Evolutionary conservation across 2,329 filamentous ascomycete species (phyloP), one percentile per base, ranked within the genome.

Genomic region (Pezicula carpinea): DNA sequence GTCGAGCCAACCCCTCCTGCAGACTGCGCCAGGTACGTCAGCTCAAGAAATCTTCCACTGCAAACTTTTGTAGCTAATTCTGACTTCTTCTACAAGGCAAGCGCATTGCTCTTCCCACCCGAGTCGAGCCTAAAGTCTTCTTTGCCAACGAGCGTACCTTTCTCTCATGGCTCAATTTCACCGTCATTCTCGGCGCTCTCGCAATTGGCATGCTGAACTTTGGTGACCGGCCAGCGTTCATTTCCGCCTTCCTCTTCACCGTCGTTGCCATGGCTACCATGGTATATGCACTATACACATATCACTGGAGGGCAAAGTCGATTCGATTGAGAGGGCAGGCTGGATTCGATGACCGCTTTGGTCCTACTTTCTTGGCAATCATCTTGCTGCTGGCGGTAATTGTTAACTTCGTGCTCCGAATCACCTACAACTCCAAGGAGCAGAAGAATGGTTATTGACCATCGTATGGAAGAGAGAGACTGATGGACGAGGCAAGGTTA

Each of bases 111-210:
- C 89, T 99, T 55, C 93, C 93, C 48, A 96, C 92, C 51, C 90
- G 93, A 59, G 92, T 99, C 70, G 93, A 99, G 71, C 93, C 93
- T 62, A 99, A 99, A 73, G 93, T 99, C 76, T 99, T 97, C 82
- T 99, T 99, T 77, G 93, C 93, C 72, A 99, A 99, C 77, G 93
- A 99, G 74, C 89, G 93, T 54, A 99, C 93, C 54, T 99, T 99
- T 69, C 83, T 99, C 64, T 96, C 90, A 70, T 99, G 93, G 93
- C 88, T 99, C 64, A 99, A 99, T 80, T 97, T 97, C 77, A 96
- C 91, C 68, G 91, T 99, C 64, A 92, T 99, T 70, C 87, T 99
- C 52, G 93, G 93, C 64, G 93, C 93, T 54, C 83, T 99, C 43
- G 92, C 93, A 57, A 89, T 99, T 59, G 93, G 93, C 59, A 90